Percentiles rank a stretch among this genome's conserved stretches.
Evolutionary conservation across 2,329 filamentous ascomycete species (phyloP).

Genomic region (Cladophialophora chaetospira): DNA sequence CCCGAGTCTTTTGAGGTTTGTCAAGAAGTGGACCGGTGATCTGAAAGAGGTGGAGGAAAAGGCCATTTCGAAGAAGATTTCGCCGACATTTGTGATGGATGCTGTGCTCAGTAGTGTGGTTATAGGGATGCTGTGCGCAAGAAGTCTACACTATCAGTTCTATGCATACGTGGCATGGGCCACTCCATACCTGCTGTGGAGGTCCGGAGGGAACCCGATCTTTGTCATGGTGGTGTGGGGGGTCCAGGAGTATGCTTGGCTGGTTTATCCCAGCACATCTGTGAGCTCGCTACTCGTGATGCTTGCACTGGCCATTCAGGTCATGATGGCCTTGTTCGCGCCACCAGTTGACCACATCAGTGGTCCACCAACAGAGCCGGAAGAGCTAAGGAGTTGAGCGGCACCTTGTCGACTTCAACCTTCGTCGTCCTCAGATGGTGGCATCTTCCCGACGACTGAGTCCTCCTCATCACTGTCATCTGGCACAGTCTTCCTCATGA

Average conservation of each 20-base stretch:
- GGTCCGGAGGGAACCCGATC: slow-evolving; percentile 67
- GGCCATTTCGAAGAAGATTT: slow-evolving; percentile 55
- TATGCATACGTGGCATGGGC: slow-evolving; percentile 90
- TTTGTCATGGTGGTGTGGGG: slow-evolving; percentile 71
- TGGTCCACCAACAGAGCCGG: slow-evolving; percentile 13
- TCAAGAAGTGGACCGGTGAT: slow-evolving; percentile 48
- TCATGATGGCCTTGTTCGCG: slow-evolving; percentile 41
- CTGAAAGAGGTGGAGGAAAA: slow-evolving; percentile 17
- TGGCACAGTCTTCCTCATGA: slow-evolving; percentile 62
- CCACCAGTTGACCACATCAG: slow-evolving; percentile 28
- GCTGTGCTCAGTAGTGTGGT: slow-evolving; percentile 74
- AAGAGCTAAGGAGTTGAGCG: slow-evolving; percentile 17
- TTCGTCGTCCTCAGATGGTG: slow-evolving; percentile 67
- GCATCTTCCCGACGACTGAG: slow-evolving; percentile 81
- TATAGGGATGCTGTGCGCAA: slow-evolving; percentile 80
- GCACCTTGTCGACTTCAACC: not conserved
- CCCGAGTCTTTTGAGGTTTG: slow-evolving; percentile 58
- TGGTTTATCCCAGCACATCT: slow-evolving; percentile 81
- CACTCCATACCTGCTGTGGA: slow-evolving; percentile 84
- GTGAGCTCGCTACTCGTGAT: slow-evolving; percentile 70
- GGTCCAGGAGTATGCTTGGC: slow-evolving; percentile 90
- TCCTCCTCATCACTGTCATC: slow-evolving; percentile 73
- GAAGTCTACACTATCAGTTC: slow-evolving; percentile 93
- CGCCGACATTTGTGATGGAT: slow-evolving; percentile 73
- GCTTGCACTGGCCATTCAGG: slow-evolving; percentile 66